Conservation (phyloP, 805 yeast genomes). For the Pichia nakasei region DNA sequence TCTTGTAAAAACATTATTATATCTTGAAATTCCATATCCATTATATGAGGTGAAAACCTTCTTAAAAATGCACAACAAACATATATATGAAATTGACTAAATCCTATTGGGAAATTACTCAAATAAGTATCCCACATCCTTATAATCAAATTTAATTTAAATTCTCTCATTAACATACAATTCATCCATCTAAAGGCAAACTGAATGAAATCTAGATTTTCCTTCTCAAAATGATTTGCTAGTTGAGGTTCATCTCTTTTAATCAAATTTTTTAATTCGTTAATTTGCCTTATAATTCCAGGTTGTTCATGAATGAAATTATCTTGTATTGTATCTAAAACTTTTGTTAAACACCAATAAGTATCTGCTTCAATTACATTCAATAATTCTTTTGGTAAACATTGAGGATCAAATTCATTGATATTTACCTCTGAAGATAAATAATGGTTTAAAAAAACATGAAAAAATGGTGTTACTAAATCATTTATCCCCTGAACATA, state of each 20-base stretch:
- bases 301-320: conserved; percentile 98
- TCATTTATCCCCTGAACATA: conserved; percentile 98
- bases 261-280: conserved; percentile 67
- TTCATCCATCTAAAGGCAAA: conserved; percentile 99
- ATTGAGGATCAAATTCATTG: conserved; percentile 53
- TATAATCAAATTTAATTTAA: conserved; percentile 65
- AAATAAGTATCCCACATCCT: conserved; percentile 98
- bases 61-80: conserved; percentile 96
- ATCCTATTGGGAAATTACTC: conserved; percentile 66
- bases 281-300: conserved; percentile 87
- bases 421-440: conserved; percentile 37
- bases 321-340: conserved; percentile 91
- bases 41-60: conserved; percentile 72
- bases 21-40: conserved; percentile 88
- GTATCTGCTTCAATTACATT: conserved; percentile 87
- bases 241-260: conserved; percentile 70
- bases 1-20: conserved; percentile 85
- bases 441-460: conserved; percentile 71
- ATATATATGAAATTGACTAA: conserved; percentile 88
- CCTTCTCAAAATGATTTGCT: conserved; percentile 63
- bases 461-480: conserved; percentile 85
- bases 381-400: conserved; percentile 49
- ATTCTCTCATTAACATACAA: conserved; percentile 90
- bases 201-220: conserved; percentile 90
- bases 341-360: conserved; percentile 90